These are phyloP conservation scores for Echium plantagineum DNA, from an alignment of 257 asterid genomes.

Conservation along the genomic window DNA sequence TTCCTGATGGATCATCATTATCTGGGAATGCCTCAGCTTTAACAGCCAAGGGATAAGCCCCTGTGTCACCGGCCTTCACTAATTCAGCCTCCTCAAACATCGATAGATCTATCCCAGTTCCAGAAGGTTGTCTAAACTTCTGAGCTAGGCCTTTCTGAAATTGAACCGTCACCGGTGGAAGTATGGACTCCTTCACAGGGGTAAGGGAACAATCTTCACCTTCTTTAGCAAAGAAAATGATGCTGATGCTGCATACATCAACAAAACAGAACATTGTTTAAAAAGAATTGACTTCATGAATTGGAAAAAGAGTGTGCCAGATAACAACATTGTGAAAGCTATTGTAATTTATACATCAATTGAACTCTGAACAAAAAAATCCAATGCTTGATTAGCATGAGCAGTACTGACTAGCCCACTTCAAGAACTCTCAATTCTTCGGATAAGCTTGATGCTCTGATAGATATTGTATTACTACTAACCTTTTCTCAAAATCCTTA, in stretches of 20 bases:
- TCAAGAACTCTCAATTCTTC: no score
- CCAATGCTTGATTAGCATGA: no score
- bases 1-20: slow-evolving; percentile 16
- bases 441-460: no score
- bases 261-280: slow-evolving; percentile 3
- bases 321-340: no score
- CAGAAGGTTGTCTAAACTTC: slow-evolving; percentile 74
- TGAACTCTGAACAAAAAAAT: no score
- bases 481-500: no score
- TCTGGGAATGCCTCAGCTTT: slow-evolving; percentile 64
- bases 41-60: slow-evolving; percentile 67
- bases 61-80: slow-evolving; percentile 48
- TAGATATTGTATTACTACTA: no score
- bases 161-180: slow-evolving; percentile 56
- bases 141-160: slow-evolving; percentile 74
- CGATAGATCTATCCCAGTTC: slow-evolving; percentile 79
- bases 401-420: no score
- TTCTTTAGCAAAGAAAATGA: slow-evolving; percentile 82
- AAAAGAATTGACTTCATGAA: no score
- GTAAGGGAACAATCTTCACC: slow-evolving; percentile 73
- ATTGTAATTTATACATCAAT: no score
- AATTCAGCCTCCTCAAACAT: slow-evolving; percentile 50
- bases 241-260: slow-evolving; percentile 53
- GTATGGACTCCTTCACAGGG: slow-evolving; percentile 48
- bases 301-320: neutral